Evolutionary conservation across 768 basidiomycete genomes (phyloP), one percentile per base, ranked within the genome.

Genomic region (Boletus fagicola): DNA sequence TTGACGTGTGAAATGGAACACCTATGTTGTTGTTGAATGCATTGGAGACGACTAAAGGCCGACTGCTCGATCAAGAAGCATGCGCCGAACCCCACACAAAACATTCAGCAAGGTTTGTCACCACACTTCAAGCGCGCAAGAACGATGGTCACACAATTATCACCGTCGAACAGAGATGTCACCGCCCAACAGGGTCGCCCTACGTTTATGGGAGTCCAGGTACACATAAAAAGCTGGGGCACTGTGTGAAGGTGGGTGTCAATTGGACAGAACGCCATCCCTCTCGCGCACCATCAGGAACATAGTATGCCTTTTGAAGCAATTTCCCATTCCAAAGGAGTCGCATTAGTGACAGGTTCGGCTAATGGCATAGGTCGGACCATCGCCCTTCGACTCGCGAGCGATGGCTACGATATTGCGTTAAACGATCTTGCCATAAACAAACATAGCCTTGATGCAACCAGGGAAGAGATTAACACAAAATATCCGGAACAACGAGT

Each of bases 301-400:
- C 30, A 15, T 31, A 2, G 26, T 28, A 63, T 66, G 65, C 5
- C 60, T 42, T 40, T 28, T 15, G 57, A 54, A 46, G 10, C 31
- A 0, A 18, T 20, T n/a, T 22, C 61, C 11, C 42, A n/a, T 3
- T 55, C 62, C 8, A 74, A 69, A 54, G 71, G 72, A 3, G 60
- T 67, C 35, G 72, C 71, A 16, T 45, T 74, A 15, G 65, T 74
- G 44, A 73, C 71, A 7, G 72, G 73, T 31, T 63, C 71, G 0
- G 69, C 64, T 13, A 67, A 56, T 24, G 74, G 68, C 11, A 76
- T 77, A 20, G 76, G 76, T 9, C 67, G 67, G 4, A 50, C 51
- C 16, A 75, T 76, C 20, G 73, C 76, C 18, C 56, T 76, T 22
- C 63, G 68, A 36, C 72, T 77, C 16, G 76, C 75, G 1, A 58